phyloP scores from a whole-genome alignment of 257 asterid species.

The Forsythia suspensa region DNA sequence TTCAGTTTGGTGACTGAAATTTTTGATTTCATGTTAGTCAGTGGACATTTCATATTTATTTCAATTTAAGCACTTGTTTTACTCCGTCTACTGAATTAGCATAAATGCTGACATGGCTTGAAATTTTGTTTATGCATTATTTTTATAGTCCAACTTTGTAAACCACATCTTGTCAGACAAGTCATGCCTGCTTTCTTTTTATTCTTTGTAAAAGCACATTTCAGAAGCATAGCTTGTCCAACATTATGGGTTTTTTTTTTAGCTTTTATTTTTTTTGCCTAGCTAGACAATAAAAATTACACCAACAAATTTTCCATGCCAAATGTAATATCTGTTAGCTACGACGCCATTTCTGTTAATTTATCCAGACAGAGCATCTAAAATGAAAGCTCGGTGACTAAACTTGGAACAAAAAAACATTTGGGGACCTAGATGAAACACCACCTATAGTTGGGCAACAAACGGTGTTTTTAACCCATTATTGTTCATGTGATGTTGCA shows the following conservation, averaged over 20 bases:
- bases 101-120: not conserved
- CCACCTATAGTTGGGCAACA: not conserved
- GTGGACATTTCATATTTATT: not conserved
- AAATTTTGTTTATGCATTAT: not conserved
- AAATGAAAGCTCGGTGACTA: not conserved
- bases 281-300: not conserved
- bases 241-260: not conserved
- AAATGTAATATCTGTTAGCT: not conserved
- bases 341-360: not conserved
- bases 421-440: not conserved
- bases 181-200: not conserved
- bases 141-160: not conserved
- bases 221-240: not conserved
- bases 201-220: not conserved
- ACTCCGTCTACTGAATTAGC: not conserved
- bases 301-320: not conserved
- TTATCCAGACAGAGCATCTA: not conserved
- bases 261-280: not conserved
- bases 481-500: not conserved
- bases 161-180: not conserved
- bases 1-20: not conserved
- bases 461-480: not conserved
- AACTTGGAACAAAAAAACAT: not conserved
- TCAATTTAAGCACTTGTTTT: not conserved
- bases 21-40: not conserved